Conservation (phyloP, 2,329 filamentous ascomycete genomes). For the Pseudogymnoascus sp. region DNA sequence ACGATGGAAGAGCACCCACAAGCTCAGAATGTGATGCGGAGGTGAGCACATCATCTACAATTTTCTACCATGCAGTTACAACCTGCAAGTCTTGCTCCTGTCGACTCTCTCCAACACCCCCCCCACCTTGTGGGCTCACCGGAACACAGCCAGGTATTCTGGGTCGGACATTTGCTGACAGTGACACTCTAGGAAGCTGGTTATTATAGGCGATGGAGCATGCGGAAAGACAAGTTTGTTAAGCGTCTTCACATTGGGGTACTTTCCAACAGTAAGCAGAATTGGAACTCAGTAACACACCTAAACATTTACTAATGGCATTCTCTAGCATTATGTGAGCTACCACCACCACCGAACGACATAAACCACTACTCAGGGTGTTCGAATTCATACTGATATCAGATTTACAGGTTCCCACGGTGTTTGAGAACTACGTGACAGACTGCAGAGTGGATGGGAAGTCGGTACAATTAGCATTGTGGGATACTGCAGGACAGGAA, state of each 20-base stretch:
- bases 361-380: constrained; percentile 14
- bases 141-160: not conserved
- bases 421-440: constrained; percentile 99
- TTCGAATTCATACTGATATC: constrained; percentile 11
- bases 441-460: constrained; percentile 97
- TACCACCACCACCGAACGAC: not conserved
- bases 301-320: constrained; percentile 7
- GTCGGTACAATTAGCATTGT: constrained; percentile 93
- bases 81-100: not conserved
- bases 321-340: constrained; percentile 36
- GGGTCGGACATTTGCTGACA: not conserved
- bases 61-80: not conserved
- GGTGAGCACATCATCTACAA: constrained; percentile 24
- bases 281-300: not conserved
- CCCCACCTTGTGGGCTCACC: not conserved
- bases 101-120: not conserved
- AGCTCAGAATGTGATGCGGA: constrained; percentile 37
- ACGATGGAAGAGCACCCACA: constrained; percentile 25
- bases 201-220: constrained; percentile 94
- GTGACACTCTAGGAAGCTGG: constrained; percentile 62
- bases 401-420: constrained; percentile 68
- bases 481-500: constrained; percentile 99
- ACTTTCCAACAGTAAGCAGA: constrained; percentile 84
- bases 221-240: constrained; percentile 97
- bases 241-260: constrained; percentile 94